Percentiles rank a stretch among this genome's conserved stretches.
These are phyloP conservation scores for Candida koratica DNA, from an alignment of 805 yeast species.

Conservation along the genomic window DNA sequence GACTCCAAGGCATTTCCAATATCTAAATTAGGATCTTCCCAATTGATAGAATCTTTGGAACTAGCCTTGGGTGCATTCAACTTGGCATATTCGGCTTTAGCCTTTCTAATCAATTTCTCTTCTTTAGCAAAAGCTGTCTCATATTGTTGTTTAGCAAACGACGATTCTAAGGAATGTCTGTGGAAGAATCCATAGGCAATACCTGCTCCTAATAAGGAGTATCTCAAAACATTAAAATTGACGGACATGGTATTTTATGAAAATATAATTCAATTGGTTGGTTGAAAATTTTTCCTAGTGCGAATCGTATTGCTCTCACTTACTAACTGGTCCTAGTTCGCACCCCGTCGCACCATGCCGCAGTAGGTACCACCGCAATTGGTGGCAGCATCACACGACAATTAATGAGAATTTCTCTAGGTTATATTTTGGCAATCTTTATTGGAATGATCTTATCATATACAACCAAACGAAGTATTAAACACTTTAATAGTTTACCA, in stretches of 20 bases:
- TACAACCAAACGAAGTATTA: constrained; percentile 4
- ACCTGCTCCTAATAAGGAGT: constrained; percentile 87
- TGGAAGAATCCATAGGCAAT: constrained; percentile 84
- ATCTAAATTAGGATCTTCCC: constrained; percentile 90
- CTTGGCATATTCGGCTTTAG: constrained; percentile 83
- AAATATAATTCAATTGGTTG: constrained; percentile 7
- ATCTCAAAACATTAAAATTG: constrained; percentile 74
- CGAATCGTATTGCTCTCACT: no score
- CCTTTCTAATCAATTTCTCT: constrained; percentile 76
- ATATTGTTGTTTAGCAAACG: constrained; percentile 57
- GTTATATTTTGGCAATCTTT: constrained; percentile 10
- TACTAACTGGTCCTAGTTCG: no score
- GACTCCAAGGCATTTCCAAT: constrained; percentile 66
- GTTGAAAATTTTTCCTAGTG: constrained; percentile 9
- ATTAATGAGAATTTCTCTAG: constrained; percentile 5
- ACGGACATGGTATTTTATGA: constrained; percentile 12
- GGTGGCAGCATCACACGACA: neutral
- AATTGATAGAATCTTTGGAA: constrained; percentile 53
- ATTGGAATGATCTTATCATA: constrained; percentile 14
- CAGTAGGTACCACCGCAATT: no score
- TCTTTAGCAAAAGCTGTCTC: constrained; percentile 57
- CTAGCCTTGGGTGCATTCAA: constrained; percentile 42
- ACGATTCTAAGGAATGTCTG: constrained; percentile 62
- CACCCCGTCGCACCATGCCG: no score
- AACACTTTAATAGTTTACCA: constrained; percentile 3